Conservation (phyloP, 176 grass and related monocot species). For the Triticum urartu region DNA sequence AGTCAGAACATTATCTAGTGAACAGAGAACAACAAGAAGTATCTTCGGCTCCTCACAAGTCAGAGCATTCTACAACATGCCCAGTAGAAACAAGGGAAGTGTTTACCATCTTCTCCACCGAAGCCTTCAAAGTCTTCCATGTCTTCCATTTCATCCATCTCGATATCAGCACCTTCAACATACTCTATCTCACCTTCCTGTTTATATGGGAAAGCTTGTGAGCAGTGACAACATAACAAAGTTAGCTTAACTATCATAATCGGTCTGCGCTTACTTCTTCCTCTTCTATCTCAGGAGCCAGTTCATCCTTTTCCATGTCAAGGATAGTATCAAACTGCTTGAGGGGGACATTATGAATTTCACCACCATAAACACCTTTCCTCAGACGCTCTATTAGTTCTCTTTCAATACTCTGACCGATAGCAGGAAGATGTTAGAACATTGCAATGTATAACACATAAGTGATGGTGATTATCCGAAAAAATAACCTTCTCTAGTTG, state of each 20-base stretch:
- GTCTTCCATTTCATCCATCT: slow-evolving; percentile 69
- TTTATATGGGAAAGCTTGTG: neutral
- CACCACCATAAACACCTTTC: slow-evolving; percentile 79
- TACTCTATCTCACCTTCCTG: slow-evolving; percentile 74
- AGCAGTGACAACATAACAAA: slow-evolving; percentile 18
- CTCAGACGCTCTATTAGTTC: slow-evolving; percentile 84
- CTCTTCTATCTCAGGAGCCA: slow-evolving; percentile 49
- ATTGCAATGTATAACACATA: neutral
- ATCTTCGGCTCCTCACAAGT: neutral
- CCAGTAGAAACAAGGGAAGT: neutral
- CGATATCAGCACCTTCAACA: slow-evolving; percentile 73
- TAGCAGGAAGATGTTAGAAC: neutral
- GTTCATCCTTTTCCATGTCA: slow-evolving; percentile 44
- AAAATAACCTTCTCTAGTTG: slow-evolving; percentile 74
- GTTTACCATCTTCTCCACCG: slow-evolving; percentile 41
- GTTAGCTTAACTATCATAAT: slow-evolving; percentile 7
- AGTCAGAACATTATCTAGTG: too few relatives aligned
- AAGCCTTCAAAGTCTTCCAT: slow-evolving; percentile 81
- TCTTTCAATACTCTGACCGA: slow-evolving; percentile 72
- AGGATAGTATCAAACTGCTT: slow-evolving; percentile 45
- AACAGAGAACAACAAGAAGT: neutral
- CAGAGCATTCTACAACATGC: neutral
- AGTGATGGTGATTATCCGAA: neutral
- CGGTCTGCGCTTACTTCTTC: slow-evolving; percentile 58
- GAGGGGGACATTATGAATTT: slow-evolving; percentile 71